A percentile compares a stretch with the other conserved stretches of the same genome.
Conservation (phyloP, 768 basidiomycete species). For the Cytidiella melzeri region DNA sequence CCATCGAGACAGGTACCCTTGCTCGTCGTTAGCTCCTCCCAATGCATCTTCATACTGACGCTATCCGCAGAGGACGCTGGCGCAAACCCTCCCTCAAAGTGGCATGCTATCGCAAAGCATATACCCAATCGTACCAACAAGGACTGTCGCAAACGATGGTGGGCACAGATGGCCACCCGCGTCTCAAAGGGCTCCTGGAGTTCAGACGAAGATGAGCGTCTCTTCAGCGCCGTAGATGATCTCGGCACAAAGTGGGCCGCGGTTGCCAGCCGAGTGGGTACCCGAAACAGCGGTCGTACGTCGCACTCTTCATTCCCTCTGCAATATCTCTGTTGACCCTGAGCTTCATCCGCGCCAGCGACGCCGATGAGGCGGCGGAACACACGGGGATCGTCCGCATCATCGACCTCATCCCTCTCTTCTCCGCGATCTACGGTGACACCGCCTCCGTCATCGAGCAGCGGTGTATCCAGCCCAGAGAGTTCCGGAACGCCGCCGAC, state of each 20-base stretch:
- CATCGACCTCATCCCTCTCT: conserved; percentile 4
- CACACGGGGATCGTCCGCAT: conserved; percentile 6
- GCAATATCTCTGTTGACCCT: neutral
- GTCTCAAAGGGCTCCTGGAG: conserved; percentile 60
- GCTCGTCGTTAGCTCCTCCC: no score
- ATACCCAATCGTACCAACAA: conserved; percentile 59
- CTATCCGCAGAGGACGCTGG: conserved; percentile 48
- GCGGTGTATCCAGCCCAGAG: conserved; percentile 11
- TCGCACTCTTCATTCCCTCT: conserved; percentile 9
- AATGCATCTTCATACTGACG: no score
- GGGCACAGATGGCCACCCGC: conserved; percentile 57
- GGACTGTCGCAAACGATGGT: conserved; percentile 60
- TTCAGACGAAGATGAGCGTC: conserved; percentile 52
- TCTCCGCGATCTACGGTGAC: conserved; percentile 12
- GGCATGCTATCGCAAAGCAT: conserved; percentile 59
- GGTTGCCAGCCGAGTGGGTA: conserved; percentile 51
- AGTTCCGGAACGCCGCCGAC: conserved; percentile 8
- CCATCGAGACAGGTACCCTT: conserved; percentile 15
- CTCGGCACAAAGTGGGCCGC: conserved; percentile 56
- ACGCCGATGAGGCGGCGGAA: conserved; percentile 11
- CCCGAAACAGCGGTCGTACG: conserved; percentile 55
- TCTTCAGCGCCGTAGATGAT: conserved; percentile 49
- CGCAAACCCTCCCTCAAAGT: conserved; percentile 51
- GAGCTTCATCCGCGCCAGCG: conserved; percentile 17
- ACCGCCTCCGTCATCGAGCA: conserved; percentile 8